Percentiles rank a stretch among this genome's conserved stretches.
These are phyloP conservation scores for Claviceps spartinae DNA, from an alignment of 2,329 filamentous ascomycete species.

Conservation along the genomic window DNA sequence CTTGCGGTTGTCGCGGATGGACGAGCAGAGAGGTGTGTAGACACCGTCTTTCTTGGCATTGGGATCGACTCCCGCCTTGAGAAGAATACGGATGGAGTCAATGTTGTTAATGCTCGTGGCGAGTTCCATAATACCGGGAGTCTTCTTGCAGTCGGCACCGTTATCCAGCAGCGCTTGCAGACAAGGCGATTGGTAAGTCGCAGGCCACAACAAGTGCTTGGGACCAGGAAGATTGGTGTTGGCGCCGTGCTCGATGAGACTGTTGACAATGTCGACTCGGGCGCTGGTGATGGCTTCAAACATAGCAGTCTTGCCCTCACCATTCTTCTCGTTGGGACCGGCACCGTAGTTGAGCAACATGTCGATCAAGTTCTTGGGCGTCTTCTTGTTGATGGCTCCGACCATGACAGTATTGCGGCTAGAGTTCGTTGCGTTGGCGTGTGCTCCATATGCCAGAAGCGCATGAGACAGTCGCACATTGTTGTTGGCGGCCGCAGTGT, in stretches of 20 bases:
- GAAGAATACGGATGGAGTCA: constrained; percentile 43
- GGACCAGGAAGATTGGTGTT: constrained; percentile 56
- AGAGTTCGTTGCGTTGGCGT: constrained; percentile 37
- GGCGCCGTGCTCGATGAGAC: constrained; percentile 40
- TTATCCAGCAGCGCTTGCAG: constrained; percentile 43
- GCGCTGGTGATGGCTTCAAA: constrained; percentile 46
- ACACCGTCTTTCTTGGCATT: constrained; percentile 51
- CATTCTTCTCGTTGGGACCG: constrained; percentile 44
- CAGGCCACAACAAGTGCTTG: constrained; percentile 55
- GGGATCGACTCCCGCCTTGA: constrained; percentile 45
- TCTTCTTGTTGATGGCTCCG: constrained; percentile 44
- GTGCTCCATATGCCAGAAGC: constrained; percentile 47
- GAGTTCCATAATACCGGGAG: constrained; percentile 50
- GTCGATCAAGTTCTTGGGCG: constrained; percentile 40
- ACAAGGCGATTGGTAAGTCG: constrained; percentile 43
- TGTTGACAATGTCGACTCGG: constrained; percentile 41
- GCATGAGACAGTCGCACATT: constrained; percentile 45
- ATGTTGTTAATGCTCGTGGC: constrained; percentile 50
- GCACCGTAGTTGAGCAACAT: constrained; percentile 46
- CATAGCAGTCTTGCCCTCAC: constrained; percentile 47
- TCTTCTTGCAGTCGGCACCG: constrained; percentile 46
- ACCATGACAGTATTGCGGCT: constrained; percentile 49
- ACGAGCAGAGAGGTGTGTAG: constrained; percentile 54
- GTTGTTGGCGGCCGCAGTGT: constrained; percentile 34
- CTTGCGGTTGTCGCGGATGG: constrained; percentile 51